Evolutionary conservation across 768 basidiomycete species (phyloP).

Genomic region (Pisolithus microcarpus): DNA sequence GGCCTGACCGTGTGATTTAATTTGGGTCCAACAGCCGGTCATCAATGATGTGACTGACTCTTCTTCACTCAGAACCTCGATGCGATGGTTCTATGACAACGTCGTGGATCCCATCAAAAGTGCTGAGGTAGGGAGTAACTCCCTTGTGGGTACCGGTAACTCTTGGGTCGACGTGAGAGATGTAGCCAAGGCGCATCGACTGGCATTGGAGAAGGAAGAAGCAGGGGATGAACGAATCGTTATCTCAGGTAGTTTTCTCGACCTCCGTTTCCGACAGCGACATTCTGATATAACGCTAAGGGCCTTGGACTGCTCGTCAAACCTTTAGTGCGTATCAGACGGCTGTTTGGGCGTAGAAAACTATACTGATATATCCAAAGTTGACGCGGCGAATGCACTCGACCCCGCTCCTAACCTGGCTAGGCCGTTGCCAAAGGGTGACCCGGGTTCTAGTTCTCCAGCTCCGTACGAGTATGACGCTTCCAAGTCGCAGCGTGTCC

Average conservation of each 20-base stretch:
- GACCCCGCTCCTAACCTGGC: constrained; percentile 25
- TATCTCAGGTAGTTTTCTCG: constrained; percentile 23
- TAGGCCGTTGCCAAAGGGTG: constrained; percentile 26
- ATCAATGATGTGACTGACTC: constrained; percentile 35
- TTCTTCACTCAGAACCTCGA: constrained; percentile 34
- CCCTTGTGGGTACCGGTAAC: constrained; percentile 17
- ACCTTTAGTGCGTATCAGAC: constrained; percentile 19
- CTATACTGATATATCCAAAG: constrained; percentile 13
- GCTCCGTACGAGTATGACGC: constrained; percentile 14
- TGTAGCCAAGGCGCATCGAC: constrained; percentile 45
- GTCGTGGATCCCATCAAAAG: constrained; percentile 20
- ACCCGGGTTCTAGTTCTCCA: constrained; percentile 25
- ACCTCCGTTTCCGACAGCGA: no score
- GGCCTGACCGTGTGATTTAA: not conserved
- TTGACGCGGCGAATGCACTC: constrained; percentile 31
- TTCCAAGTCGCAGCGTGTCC: constrained; percentile 32
- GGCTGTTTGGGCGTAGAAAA: no score
- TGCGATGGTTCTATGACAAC: constrained; percentile 27
- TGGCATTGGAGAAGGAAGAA: constrained; percentile 42
- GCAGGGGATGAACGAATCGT: constrained; percentile 56
- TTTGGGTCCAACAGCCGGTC: constrained; percentile 25
- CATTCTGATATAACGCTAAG: constrained; percentile 2
- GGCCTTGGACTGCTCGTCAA: constrained; percentile 23
- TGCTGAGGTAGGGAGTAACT: constrained; percentile 16
- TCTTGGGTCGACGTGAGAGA: constrained; percentile 52